These are phyloP conservation scores for Alternaria consortialis DNA, from an alignment of 2,329 filamentous ascomycete species.

Conservation along the genomic window DNA sequence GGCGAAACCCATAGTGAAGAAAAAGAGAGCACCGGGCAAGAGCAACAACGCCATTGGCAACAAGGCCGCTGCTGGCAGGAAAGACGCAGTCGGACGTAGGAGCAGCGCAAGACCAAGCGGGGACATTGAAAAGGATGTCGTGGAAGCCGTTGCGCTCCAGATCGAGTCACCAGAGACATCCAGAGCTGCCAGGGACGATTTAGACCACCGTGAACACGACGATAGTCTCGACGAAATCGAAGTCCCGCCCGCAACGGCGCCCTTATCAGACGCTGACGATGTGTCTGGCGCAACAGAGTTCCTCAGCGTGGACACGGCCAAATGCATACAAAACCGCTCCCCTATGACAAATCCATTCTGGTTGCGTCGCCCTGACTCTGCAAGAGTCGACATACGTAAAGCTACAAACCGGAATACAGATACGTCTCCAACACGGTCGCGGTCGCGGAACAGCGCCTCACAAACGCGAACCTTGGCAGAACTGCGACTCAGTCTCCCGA, in stretches of 20 bases:
- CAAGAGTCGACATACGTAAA: slow-evolving; percentile 10
- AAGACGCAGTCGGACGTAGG: background rate
- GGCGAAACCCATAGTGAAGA: slow-evolving; percentile 19
- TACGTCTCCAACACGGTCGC: slow-evolving; percentile 32
- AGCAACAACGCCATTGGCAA: background rate
- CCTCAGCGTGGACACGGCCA: slow-evolving; percentile 29
- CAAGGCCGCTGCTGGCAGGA: background rate
- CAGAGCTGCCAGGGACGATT: slow-evolving; percentile 17
- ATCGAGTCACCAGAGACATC: slow-evolving; percentile 31
- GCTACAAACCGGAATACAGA: slow-evolving; percentile 21
- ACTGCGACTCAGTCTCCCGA: slow-evolving; percentile 29
- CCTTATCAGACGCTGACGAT: slow-evolving; percentile 19
- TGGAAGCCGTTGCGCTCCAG: slow-evolving; percentile 4
- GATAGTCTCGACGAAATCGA: slow-evolving; percentile 23
- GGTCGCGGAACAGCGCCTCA: slow-evolving; percentile 17
- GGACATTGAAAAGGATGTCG: background rate
- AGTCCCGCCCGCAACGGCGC: slow-evolving; percentile 29
- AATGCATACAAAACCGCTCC: slow-evolving; percentile 18
- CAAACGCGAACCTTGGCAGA: slow-evolving; percentile 11
- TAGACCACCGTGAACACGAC: slow-evolving; percentile 12
- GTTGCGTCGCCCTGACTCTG: slow-evolving; percentile 32
- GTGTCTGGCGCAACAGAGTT: slow-evolving; percentile 22
- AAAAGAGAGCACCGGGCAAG: background rate
- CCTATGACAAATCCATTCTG: slow-evolving; percentile 31
- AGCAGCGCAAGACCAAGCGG: background rate